A percentile compares a stretch with the other conserved stretches of the same genome.
phyloP scores from a whole-genome alignment of 2,329 filamentous ascomycete genomes.

The Chaetomiaceae sp. region DNA sequence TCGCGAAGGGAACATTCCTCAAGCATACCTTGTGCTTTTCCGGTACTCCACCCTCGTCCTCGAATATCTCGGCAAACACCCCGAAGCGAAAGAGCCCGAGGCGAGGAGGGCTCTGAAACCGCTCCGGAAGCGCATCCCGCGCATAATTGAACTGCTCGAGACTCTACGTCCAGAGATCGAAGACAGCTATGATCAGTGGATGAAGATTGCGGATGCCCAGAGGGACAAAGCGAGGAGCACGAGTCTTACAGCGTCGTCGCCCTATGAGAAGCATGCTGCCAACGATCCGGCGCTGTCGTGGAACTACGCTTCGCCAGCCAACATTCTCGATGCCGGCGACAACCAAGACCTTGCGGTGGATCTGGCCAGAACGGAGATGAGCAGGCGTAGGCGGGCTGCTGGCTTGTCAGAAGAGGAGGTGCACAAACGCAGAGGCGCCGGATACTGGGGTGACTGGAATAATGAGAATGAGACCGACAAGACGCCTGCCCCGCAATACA shows the following conservation, averaged over 20 bases:
- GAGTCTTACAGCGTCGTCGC: conserved; percentile 24
- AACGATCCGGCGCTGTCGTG: conserved; percentile 56
- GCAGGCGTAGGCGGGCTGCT: conserved; percentile 58
- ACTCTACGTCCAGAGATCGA: conserved; percentile 73
- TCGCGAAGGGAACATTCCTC: conserved; percentile 76
- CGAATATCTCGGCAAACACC: conserved; percentile 68
- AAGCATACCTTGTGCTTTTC: conserved; percentile 87
- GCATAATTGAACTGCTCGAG: conserved; percentile 68
- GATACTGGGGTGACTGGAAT: conserved; percentile 42
- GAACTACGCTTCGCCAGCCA: conserved; percentile 38
- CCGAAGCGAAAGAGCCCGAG: conserved; percentile 63
- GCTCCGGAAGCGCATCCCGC: conserved; percentile 45
- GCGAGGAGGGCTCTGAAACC: conserved; percentile 58
- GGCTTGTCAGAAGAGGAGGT: conserved; percentile 55
- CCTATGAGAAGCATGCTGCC: conserved; percentile 46
- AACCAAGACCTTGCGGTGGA: conserved; percentile 72
- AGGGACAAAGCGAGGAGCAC: conserved; percentile 21
- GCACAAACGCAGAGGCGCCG: conserved; percentile 45
- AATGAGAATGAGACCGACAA: not conserved
- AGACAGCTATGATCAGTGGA: conserved; percentile 63
- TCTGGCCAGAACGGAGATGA: conserved; percentile 68
- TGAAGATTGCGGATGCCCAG: conserved; percentile 45
- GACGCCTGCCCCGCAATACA: conserved; percentile 8
- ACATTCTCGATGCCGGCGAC: conserved; percentile 63
- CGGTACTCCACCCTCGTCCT: conserved; percentile 83